Evolutionary conservation across 2,329 filamentous ascomycete genomes (phyloP).

Genomic region (Aspergillus glaucus): DNA sequence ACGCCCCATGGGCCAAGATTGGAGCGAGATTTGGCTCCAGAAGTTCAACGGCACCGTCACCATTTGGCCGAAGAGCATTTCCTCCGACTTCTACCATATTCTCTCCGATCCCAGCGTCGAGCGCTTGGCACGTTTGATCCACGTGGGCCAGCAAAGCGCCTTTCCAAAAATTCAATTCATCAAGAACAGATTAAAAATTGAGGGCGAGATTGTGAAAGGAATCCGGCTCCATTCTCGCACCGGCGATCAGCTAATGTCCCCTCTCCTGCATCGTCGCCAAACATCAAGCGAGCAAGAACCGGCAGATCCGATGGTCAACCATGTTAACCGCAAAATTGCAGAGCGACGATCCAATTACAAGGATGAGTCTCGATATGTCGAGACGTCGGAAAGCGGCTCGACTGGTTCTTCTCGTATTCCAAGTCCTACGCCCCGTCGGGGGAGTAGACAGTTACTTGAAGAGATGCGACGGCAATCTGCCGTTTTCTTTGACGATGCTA

Average conservation of each 20-base stretch:
- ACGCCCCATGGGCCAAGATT: slow-evolving; percentile 85
- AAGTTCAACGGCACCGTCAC: slow-evolving; percentile 92
- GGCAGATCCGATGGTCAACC: slow-evolving; percentile 15
- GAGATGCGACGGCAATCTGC: slow-evolving; percentile 42
- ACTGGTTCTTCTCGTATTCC: slow-evolving; percentile 16
- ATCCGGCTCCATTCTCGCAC: slow-evolving; percentile 31
- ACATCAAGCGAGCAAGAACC: slow-evolving; percentile 11
- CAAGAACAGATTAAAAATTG: slow-evolving; percentile 76
- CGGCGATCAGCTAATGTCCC: slow-evolving; percentile 19
- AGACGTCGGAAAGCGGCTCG: slow-evolving; percentile 16
- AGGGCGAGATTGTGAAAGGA: slow-evolving; percentile 59
- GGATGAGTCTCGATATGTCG: slow-evolving; percentile 16
- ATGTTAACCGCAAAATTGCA: slow-evolving; percentile 23
- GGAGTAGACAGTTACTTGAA: slow-evolving; percentile 33
- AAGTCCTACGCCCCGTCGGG: slow-evolving; percentile 15
- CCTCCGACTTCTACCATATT: slow-evolving; percentile 78
- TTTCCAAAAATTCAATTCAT: slow-evolving; percentile 93
- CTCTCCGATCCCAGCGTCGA: slow-evolving; percentile 72
- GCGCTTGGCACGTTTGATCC: slow-evolving; percentile 79
- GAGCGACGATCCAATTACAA: slow-evolving; percentile 18
- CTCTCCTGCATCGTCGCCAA: slow-evolving; percentile 24
- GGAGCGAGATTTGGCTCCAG: slow-evolving; percentile 94
- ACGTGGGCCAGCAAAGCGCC: slow-evolving; percentile 78
- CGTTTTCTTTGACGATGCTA: slow-evolving; percentile 41
- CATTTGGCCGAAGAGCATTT: slow-evolving; percentile 80